Evolutionary conservation across 257 asterid genomes (phyloP).

Genomic region (Henckelia pumila): DNA sequence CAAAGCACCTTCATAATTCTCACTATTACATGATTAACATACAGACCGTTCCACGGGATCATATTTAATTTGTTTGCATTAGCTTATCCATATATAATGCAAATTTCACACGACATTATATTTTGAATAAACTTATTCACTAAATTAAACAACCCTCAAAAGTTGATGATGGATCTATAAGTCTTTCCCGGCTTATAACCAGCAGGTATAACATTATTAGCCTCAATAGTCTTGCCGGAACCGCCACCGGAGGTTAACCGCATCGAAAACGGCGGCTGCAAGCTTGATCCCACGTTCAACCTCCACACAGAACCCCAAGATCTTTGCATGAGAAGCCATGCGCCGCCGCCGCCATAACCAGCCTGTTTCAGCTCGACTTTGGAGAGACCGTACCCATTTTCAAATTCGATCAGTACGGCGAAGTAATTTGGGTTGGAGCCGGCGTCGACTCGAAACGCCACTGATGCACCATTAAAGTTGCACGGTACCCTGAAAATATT

Average conservation of each 20-base stretch:
- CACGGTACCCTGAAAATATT: constrained; percentile 50
- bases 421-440: constrained; percentile 71
- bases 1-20: too few species aligned
- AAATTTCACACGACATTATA: too few species aligned
- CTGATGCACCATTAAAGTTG: constrained; percentile 51
- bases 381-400: constrained; percentile 57
- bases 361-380: constrained; percentile 50
- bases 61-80: too few species aligned
- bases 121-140: background rate
- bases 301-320: constrained; percentile 88
- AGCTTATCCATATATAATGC: background rate
- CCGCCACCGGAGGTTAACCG: constrained; percentile 41
- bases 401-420: constrained; percentile 58
- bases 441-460: constrained; percentile 67
- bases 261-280: constrained; percentile 58
- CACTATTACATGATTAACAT: too few species aligned
- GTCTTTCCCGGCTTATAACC: constrained; percentile 56
- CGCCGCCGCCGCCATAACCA: constrained; percentile 34
- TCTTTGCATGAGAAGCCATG: constrained; percentile 54
- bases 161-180: constrained; percentile 66
- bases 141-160: constrained; percentile 21
- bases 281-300: constrained; percentile 32
- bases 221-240: constrained; percentile 52
- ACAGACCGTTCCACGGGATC: too few species aligned
- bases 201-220: constrained; percentile 64